Conservation (phyloP, 352 stramenopile genomes). For the Phytophthora vignae region DNA sequence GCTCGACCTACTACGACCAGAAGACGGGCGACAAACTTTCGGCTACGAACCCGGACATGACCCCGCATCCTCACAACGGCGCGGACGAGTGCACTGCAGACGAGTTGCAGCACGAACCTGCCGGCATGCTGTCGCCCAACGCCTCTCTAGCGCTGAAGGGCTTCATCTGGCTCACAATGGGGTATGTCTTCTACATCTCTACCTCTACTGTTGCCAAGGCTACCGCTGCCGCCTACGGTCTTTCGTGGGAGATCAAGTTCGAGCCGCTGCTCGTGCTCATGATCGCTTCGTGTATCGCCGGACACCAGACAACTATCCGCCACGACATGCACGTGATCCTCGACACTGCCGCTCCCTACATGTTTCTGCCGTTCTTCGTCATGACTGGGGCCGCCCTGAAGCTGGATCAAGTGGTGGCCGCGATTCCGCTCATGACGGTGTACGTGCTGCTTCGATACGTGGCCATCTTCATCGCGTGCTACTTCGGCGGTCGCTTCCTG, state of each 20-base stretch:
- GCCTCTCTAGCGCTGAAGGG: constrained; percentile 61
- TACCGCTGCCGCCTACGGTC: constrained; percentile 53
- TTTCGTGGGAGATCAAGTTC: constrained; percentile 20
- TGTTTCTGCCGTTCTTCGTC: constrained; percentile 81
- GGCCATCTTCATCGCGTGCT: constrained; percentile 72
- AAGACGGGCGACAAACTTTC: constrained; percentile 34
- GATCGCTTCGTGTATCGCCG: no score
- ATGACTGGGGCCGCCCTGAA: constrained; percentile 75
- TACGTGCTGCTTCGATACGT: constrained; percentile 70
- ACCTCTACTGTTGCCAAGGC: constrained; percentile 54
- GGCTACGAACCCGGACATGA: constrained; percentile 39
- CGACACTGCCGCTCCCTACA: constrained; percentile 55
- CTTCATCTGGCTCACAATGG: constrained; percentile 71
- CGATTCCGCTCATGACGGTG: constrained; percentile 71
- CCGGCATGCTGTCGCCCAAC: constrained; percentile 28
- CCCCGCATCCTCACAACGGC: constrained; percentile 60
- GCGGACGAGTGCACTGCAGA: constrained; percentile 34
- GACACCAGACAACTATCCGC: no score
- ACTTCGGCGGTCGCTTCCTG: constrained; percentile 62
- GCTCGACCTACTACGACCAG: constrained; percentile 25
- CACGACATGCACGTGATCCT: no score
- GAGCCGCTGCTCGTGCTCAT: no score
- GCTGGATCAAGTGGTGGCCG: constrained; percentile 69
- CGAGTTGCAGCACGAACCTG: constrained; percentile 45
- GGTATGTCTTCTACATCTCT: constrained; percentile 71